Conservation (phyloP, 768 basidiomycete genomes). For the Lentinula lateritia region DNA sequence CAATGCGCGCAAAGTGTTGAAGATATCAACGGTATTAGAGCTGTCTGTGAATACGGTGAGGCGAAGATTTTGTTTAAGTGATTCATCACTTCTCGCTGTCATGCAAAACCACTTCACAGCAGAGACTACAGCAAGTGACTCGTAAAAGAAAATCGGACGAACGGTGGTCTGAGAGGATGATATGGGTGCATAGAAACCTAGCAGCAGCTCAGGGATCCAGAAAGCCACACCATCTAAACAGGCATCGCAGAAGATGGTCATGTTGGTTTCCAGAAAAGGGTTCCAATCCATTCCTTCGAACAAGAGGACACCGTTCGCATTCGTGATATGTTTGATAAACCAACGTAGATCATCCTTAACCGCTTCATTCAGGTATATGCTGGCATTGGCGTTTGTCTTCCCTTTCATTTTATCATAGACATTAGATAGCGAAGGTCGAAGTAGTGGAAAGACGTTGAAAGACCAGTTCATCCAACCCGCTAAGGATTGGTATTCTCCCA, state of each 20-base stretch:
- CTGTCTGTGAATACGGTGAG: constrained; percentile 24
- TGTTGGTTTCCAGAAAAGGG: background rate
- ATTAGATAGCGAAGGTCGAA: constrained; percentile 16
- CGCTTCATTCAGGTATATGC: constrained; percentile 11
- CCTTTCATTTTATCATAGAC: constrained; percentile 20
- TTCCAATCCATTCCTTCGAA: constrained; percentile 14
- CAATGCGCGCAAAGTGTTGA: constrained; percentile 16
- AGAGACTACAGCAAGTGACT: constrained; percentile 18
- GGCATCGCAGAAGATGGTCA: constrained; percentile 7
- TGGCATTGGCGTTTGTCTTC: constrained; percentile 9
- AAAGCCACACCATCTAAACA: constrained; percentile 5
- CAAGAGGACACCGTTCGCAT: constrained; percentile 4
- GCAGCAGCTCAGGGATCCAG: constrained; percentile 1
- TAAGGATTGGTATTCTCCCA: constrained; percentile 13
- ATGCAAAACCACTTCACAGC: constrained; percentile 10
- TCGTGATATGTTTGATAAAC: constrained; percentile 10
- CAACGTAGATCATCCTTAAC: constrained; percentile 15
- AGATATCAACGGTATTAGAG: constrained; percentile 22
- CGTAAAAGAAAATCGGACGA: constrained; percentile 19
- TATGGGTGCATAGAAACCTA: constrained; percentile 16
- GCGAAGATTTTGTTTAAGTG: background rate
- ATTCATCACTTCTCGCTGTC: background rate
- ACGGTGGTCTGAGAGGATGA: background rate
- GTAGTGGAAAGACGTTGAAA: constrained; percentile 19
- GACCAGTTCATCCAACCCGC: constrained; percentile 20